Base-by-base conservation (phyloP, 495 filamentous ascomycete genomes). In the Physcia stellaris region DNA sequence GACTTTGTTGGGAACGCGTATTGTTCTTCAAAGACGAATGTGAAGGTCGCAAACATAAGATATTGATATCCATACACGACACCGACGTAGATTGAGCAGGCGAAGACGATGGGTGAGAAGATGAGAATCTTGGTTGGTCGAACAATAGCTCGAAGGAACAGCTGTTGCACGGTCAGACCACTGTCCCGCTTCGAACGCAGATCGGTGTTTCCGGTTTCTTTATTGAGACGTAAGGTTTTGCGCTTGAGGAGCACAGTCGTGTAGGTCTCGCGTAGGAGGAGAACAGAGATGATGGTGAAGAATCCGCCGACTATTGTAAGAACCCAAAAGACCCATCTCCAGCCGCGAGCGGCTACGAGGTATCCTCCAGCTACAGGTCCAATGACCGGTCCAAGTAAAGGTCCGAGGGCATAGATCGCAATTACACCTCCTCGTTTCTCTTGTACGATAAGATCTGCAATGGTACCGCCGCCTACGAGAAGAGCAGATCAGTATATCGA, bases 11-110 rank as follows among this genome's bases (percentile, higher is more conserved):
- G 68, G 61, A 81, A 83, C 11, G 64, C 61, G 43, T 80, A 79
- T 2, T 60, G 52, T 12, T 54, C 43, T 31, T 74, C 61, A 48
- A 77, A 86, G 12, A 83, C 74, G 5, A 58, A 45, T 2, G 77
- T 68, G 46, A 79, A 73, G 1, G 77, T 79, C 2, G 75, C 75
- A 53, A 86, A 79, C 13, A 83, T 58, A 12, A 83, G 64, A 51
- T 83, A 84, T 0, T 83, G 57, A 29, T 71, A 77, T 4, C 75
- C 78, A 52, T 80, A 83, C 7, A 74, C 57, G 24, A 80, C 64
- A n/a, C 74, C 74, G 33, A 75, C 62, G 52, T 71, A 77, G 6
- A 71, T 49, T 0, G 71, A 61, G 29, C 81, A 60, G 6, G 75
- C 52, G 15, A 74, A 61, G 19, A 84, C 70, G 42, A 83, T 80